phyloP scores from a whole-genome alignment of 2,329 filamentous ascomycete genomes.

The Paramyrothecium roridum region DNA sequence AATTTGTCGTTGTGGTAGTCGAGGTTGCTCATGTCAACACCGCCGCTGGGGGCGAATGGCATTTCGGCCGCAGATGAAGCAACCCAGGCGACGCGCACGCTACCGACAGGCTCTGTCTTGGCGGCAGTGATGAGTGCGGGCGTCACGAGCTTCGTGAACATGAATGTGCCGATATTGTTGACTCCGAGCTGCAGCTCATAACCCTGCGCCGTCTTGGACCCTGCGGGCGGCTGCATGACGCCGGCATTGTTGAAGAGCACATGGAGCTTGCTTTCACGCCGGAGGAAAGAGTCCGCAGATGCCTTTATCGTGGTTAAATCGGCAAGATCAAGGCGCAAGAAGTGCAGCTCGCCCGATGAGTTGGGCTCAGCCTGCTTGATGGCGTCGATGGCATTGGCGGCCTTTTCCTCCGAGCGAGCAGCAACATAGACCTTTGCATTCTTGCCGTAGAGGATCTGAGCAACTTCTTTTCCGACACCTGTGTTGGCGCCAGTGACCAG shows the following conservation, averaged over 20 bases:
- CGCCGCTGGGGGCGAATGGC: slow-evolving; percentile 12
- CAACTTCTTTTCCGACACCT: slow-evolving; percentile 49
- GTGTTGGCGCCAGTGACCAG: slow-evolving; percentile 45
- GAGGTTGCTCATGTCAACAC: slow-evolving; percentile 23
- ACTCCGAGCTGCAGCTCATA: slow-evolving; percentile 40
- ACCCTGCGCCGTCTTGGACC: slow-evolving; percentile 34
- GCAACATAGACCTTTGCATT: slow-evolving; percentile 56
- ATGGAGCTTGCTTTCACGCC: slow-evolving; percentile 28
- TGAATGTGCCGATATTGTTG: slow-evolving; percentile 37
- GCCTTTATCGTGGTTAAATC: slow-evolving; percentile 32
- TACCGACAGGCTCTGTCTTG: slow-evolving; percentile 23
- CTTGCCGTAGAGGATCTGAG: slow-evolving; percentile 48
- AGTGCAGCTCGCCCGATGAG: slow-evolving; percentile 36
- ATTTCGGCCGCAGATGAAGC: slow-evolving; percentile 24
- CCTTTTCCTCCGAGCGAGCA: slow-evolving; percentile 43
- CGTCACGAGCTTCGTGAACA: slow-evolving; percentile 35
- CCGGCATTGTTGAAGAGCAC: slow-evolving; percentile 44
- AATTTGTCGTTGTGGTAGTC: slow-evolving; percentile 18
- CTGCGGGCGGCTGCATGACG: slow-evolving; percentile 37
- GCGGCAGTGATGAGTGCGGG: slow-evolving; percentile 31
- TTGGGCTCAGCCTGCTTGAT: slow-evolving; percentile 33
- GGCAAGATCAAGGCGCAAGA: slow-evolving; percentile 42
- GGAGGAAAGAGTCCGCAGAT: slow-evolving; percentile 26
- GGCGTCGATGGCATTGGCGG: slow-evolving; percentile 36
- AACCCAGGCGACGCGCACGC: slow-evolving; percentile 25